Evolutionary conservation across 345 rosid species (phyloP).

Genomic region (Geranium brycei): DNA sequence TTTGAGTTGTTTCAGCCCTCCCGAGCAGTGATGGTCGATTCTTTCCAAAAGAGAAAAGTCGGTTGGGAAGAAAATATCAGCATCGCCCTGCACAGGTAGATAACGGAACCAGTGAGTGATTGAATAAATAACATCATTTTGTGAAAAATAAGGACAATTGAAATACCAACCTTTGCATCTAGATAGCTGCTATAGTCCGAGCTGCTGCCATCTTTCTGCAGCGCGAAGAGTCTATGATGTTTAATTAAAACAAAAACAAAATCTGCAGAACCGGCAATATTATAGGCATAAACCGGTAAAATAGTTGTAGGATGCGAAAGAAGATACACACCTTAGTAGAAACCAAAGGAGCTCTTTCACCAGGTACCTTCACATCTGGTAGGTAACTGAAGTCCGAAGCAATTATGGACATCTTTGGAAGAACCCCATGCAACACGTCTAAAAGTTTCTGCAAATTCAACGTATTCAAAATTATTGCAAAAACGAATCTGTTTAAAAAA

Average conservation of each 20-base stretch:
- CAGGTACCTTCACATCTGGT: slow-evolving; percentile 83
- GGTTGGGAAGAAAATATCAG: slow-evolving; percentile 91
- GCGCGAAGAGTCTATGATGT: slow-evolving; percentile 17
- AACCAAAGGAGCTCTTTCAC: slow-evolving; percentile 92
- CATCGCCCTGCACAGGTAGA: slow-evolving; percentile 65
- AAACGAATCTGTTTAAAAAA: not conserved
- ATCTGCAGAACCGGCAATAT: too few species aligned
- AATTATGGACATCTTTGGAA: slow-evolving; percentile 91
- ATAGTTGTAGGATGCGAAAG: not conserved
- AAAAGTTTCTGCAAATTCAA: slow-evolving; percentile 54
- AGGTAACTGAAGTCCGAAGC: slow-evolving; percentile 93
- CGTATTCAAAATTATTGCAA: slow-evolving; percentile 5
- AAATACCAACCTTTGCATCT: slow-evolving; percentile 67
- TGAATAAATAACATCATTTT: too few species aligned
- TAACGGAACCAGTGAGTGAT: not conserved
- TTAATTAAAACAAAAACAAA: not conserved
- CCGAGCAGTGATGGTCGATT: slow-evolving; percentile 86
- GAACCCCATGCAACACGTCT: slow-evolving; percentile 63
- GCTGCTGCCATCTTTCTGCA: slow-evolving; percentile 84
- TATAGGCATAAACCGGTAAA: too few species aligned
- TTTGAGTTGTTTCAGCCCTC: slow-evolving; percentile 44
- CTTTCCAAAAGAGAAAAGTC: slow-evolving; percentile 86
- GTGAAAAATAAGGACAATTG: not conserved
- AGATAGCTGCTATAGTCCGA: slow-evolving; percentile 69
- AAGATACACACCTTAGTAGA: slow-evolving; percentile 61